Percentiles rank a stretch among this genome's conserved stretches.
Evolutionary conservation across 306 rosid species (phyloP).

Genomic region (Vigna nakashimae): DNA sequence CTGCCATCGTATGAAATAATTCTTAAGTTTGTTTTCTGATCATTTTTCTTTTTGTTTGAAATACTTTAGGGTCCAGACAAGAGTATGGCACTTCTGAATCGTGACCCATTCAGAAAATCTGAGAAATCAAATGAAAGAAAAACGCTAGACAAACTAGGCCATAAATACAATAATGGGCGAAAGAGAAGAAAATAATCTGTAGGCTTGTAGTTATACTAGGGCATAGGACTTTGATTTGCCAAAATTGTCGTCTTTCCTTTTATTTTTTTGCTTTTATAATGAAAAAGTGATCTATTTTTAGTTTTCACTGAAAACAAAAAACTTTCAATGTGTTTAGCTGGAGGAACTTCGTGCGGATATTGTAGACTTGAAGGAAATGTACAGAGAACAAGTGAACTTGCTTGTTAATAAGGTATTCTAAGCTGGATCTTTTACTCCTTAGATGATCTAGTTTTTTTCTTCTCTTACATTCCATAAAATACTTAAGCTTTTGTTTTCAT

Average conservation of each 20-base stretch:
- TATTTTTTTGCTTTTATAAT: conserved; percentile 7
- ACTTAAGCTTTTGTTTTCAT: conserved; percentile 4
- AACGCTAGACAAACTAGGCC: conserved; percentile 25
- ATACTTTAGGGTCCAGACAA: conserved; percentile 17
- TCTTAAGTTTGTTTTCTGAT: conserved; percentile 5
- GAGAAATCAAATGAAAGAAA: conserved; percentile 41
- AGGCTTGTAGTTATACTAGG: conserved; percentile 9
- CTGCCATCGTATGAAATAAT: conserved; percentile 19
- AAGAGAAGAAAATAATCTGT: conserved; percentile 21
- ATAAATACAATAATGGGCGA: conserved; percentile 16
- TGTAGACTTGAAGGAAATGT: conserved; percentile 98
- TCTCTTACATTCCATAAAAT: neutral
- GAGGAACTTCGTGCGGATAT: conserved; percentile 99
- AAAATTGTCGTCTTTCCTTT: conserved; percentile 20
- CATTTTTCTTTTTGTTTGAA: conserved; percentile 31
- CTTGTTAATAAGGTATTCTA: conserved; percentile 89
- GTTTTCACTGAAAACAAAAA: conserved; percentile 40
- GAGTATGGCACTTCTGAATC: conserved; percentile 15
- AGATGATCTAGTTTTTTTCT: conserved; percentile 10
- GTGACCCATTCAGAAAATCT: conserved; percentile 26
- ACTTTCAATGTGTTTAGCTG: conserved; percentile 66
- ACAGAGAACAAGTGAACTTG: conserved; percentile 96
- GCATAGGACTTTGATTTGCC: conserved; percentile 16
- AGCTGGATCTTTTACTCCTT: conserved; percentile 23
- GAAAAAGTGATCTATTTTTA: conserved; percentile 23